phyloP scores from a whole-genome alignment of 164 flowering plant genomes.

The Aristolochia fimbriata region DNA sequence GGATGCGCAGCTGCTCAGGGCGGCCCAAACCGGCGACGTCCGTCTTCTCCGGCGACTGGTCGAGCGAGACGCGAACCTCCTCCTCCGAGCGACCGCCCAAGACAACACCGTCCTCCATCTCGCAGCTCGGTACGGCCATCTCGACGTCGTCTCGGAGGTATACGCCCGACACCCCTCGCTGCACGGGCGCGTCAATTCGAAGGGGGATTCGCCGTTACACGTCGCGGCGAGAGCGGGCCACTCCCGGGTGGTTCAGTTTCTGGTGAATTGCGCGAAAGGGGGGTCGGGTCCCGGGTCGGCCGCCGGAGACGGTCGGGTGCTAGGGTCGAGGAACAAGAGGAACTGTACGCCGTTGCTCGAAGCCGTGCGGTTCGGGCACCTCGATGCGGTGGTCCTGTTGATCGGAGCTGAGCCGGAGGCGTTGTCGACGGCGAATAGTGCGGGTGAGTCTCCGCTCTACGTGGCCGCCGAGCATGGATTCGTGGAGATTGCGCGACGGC shows the following conservation, averaged over 20 bases:
- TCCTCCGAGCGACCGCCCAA: background rate
- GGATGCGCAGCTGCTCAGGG: slow-evolving; percentile 1
- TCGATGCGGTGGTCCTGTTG: background rate
- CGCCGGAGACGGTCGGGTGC: background rate
- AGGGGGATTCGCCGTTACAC: slow-evolving; percentile 2
- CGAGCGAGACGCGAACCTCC: background rate
- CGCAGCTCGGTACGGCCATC: background rate
- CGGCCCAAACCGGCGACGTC: background rate
- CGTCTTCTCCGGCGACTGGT: background rate
- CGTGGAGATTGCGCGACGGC: background rate
- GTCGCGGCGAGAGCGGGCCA: slow-evolving; percentile 3
- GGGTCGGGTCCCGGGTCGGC: background rate
- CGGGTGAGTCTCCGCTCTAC: slow-evolving; percentile 1
- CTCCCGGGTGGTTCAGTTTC: background rate
- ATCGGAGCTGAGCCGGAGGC: background rate
- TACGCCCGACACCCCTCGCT: background rate
- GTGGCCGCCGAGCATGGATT: slow-evolving; percentile 5
- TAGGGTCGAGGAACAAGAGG: background rate
- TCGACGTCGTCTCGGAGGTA: background rate
- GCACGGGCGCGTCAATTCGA: background rate
- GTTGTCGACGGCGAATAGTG: no score
- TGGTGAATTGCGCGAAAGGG: background rate
- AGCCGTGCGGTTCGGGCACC: background rate
- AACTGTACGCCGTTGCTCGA: background rate
- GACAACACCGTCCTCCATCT: slow-evolving; percentile 3